Conservation (phyloP, 371 early-diverging fungal species). For the Mucor sp. region DNA sequence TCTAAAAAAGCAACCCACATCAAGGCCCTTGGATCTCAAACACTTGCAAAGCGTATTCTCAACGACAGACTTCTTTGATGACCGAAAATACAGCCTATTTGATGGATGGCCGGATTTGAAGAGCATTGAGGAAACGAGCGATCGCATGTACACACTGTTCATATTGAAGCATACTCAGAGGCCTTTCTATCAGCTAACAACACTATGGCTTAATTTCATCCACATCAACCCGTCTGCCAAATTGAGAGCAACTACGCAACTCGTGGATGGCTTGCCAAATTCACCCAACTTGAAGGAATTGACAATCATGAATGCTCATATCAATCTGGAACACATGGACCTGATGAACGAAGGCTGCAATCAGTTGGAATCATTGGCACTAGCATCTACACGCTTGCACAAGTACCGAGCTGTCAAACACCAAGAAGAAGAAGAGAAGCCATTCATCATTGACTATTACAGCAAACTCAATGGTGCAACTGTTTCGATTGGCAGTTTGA, state of each 20-base stretch:
- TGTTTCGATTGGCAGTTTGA: neutral
- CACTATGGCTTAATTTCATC: neutral
- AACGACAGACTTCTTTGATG: neutral
- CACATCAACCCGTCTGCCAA: neutral
- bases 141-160: neutral
- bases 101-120: neutral
- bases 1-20: neutral
- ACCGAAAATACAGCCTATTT: neutral
- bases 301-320: neutral
- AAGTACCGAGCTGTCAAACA: neutral
- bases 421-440: neutral
- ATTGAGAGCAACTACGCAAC: neutral
- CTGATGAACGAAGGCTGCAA: neutral
- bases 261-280: neutral
- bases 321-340: neutral
- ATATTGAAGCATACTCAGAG: neutral
- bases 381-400: neutral
- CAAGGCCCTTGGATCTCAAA: neutral
- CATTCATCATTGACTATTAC: neutral
- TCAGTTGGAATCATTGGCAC: neutral
- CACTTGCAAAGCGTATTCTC: neutral
- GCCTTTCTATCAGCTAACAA: neutral
- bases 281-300: neutral
- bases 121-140: neutral
- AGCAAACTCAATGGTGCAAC: neutral